Evolutionary conservation across 345 rosid species (phyloP).

Genomic region (Jatropha curcas): DNA sequence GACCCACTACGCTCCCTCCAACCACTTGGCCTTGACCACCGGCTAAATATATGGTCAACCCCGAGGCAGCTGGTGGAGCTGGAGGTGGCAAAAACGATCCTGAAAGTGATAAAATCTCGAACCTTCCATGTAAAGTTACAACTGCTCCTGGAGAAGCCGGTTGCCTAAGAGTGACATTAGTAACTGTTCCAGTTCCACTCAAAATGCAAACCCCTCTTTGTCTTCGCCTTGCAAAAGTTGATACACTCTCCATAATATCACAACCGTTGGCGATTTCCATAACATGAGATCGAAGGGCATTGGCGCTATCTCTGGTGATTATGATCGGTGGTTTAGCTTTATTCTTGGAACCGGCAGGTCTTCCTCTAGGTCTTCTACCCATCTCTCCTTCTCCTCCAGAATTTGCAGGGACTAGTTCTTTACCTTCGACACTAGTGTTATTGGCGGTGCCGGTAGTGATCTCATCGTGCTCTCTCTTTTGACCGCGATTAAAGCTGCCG

Average conservation of each 20-base stretch:
- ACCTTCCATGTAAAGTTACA: slow-evolving; percentile 81
- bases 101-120: slow-evolving; percentile 84
- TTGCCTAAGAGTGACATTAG: slow-evolving; percentile 73
- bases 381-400: slow-evolving; percentile 53
- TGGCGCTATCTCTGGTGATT: slow-evolving; percentile 91
- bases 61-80: slow-evolving; percentile 88
- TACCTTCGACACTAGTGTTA: slow-evolving; percentile 39
- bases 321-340: slow-evolving; percentile 93
- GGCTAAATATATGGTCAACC: slow-evolving; percentile 78
- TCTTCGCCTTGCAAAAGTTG: slow-evolving; percentile 71
- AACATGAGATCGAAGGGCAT: slow-evolving; percentile 90
- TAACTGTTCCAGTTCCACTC: slow-evolving; percentile 86
- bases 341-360: slow-evolving; percentile 90
- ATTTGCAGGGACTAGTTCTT: slow-evolving; percentile 35
- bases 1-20: slow-evolving; percentile 88
- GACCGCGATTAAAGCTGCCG: slow-evolving; percentile 43
- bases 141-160: slow-evolving; percentile 83
- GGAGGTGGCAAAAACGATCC: slow-evolving; percentile 96
- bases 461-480: slow-evolving; percentile 72
- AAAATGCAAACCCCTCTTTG: slow-evolving; percentile 89
- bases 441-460: slow-evolving; percentile 18
- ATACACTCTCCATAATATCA: slow-evolving; percentile 78
- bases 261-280: slow-evolving; percentile 81
- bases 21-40: slow-evolving; percentile 98
- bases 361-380: slow-evolving; percentile 72